Percentiles rank a stretch among this genome's conserved stretches.
Conservation (phyloP, 768 basidiomycete species). For the Calocera viscosa region DNA sequence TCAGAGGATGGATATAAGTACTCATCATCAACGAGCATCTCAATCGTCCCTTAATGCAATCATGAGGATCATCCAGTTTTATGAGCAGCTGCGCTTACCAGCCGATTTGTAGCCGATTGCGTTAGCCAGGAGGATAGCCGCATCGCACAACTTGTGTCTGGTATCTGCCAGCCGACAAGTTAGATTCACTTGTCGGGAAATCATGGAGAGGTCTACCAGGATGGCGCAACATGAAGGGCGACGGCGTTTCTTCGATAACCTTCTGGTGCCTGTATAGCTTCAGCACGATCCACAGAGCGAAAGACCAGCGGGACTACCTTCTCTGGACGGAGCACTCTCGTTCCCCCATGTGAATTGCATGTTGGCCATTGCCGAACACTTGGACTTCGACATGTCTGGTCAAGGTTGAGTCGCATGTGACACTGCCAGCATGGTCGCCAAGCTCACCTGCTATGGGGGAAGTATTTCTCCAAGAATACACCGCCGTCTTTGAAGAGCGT, state of each 20-base stretch:
- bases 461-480: slow-evolving; percentile 50
- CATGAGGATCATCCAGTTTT: no score
- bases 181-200: not conserved
- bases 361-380: slow-evolving; percentile 52
- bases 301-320: slow-evolving; percentile 7
- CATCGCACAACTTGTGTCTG: slow-evolving; percentile 38
- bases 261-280: slow-evolving; percentile 43
- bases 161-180: slow-evolving; percentile 27
- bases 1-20: slow-evolving; percentile 17
- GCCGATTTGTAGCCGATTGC: slow-evolving; percentile 46
- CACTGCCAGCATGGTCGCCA: not conserved
- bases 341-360: slow-evolving; percentile 53
- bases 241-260: slow-evolving; percentile 56
- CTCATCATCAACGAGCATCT: slow-evolving; percentile 48
- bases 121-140: slow-evolving; percentile 39
- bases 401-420: slow-evolving; percentile 7
- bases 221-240: slow-evolving; percentile 40
- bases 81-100: slow-evolving; percentile 32
- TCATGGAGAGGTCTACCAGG: slow-evolving; percentile 29
- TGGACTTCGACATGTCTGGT: slow-evolving; percentile 58
- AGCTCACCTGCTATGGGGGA: slow-evolving; percentile 21
- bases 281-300: not conserved
- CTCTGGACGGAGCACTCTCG: slow-evolving; percentile 60
- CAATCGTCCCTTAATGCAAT: slow-evolving; percentile 43
- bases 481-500: slow-evolving; percentile 39